Percentiles rank a stretch among this genome's conserved stretches.
Conservation (phyloP, 1,284 basidiomycete genomes). For the Flammula alnicola region DNA sequence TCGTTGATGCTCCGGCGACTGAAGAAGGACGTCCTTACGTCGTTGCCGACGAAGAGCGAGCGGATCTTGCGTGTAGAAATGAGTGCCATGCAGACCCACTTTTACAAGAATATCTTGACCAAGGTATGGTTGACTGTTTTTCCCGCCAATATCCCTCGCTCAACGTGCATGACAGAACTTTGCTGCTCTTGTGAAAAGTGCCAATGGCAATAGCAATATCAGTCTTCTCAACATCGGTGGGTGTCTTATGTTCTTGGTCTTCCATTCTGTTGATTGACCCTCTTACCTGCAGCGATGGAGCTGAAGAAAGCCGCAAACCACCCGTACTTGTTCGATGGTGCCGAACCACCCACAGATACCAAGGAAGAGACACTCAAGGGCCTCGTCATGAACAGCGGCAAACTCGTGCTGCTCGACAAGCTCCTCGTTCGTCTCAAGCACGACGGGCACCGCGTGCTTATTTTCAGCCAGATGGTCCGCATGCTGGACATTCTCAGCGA, state of each 20-base stretch:
- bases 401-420: conserved; percentile 97
- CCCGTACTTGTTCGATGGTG: conserved; percentile 97
- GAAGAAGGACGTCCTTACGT: conserved; percentile 98
- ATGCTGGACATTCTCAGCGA: conserved; percentile 99
- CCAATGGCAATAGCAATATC: conserved; percentile 82
- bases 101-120: conserved; percentile 99
- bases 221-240: conserved; percentile 91
- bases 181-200: conserved; percentile 88
- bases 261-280: conserved; percentile 4
- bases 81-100: conserved; percentile 96
- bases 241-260: too few relatives aligned
- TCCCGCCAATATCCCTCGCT: background rate
- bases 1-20: conserved; percentile 94
- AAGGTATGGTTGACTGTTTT: conserved; percentile 56
- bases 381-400: conserved; percentile 97
- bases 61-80: conserved; percentile 98
- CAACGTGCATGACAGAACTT: conserved; percentile 72
- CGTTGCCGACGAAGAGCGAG: conserved; percentile 97
- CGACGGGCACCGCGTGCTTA: conserved; percentile 95
- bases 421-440: conserved; percentile 87
- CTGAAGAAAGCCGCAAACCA: conserved; percentile 98
- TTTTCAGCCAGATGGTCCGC: conserved; percentile 99
- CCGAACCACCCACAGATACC: conserved; percentile 78
- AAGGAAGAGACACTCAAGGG: conserved; percentile 92
- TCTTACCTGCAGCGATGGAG: conserved; percentile 75